Evolutionary conservation across 306 rosid species (phyloP), one percentile per base, ranked within the genome.

Genomic region (Albizia julibrissin): DNA sequence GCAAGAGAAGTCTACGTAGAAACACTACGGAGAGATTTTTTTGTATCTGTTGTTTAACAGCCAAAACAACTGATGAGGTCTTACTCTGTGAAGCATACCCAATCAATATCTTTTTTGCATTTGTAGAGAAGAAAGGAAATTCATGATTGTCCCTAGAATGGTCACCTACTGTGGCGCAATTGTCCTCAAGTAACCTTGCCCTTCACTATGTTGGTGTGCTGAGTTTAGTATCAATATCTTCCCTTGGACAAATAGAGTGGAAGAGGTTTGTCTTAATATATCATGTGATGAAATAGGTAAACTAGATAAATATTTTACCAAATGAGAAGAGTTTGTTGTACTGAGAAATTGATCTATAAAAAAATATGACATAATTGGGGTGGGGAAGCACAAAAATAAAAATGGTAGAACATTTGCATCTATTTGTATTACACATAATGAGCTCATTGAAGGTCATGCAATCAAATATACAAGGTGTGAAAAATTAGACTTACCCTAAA

Each of bases 401-500:
- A 52, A 52, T 24, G 16, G 67, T 59, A 9, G 34, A 24, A 59
- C 67, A 22, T 59, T 10, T 59, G 67, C 67, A 59, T 16, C 4
- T 59, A 24, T 10, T 59, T 1, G 67, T 10, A 22, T 59, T 24
- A 10, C 33, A 24, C 67, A 24, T 59, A 59, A 24, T 11, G 11
- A 59, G 16, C 66, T 10, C 13, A 10, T 26, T 59, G 33, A 59
- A 59, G 16, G 3, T 34, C 22, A 72, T 44, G 39, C 50, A 46
- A 72, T 46, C 29, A 72, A 44, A 46, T 26, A 13, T 71, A 11
- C 4, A 27, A 22, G 52, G 31, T 26, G 1, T 26, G 21, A 31
- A 21, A 52, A 46, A 46, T 24, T 11, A 15, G 59, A 46, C 73
- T 79, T 34, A 79, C 50, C 9, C 81, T 22, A 79, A 73, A 42